Evolutionary conservation across 495 filamentous ascomycete species (phyloP).

Genomic region (Hypoxylon cercidicola): DNA sequence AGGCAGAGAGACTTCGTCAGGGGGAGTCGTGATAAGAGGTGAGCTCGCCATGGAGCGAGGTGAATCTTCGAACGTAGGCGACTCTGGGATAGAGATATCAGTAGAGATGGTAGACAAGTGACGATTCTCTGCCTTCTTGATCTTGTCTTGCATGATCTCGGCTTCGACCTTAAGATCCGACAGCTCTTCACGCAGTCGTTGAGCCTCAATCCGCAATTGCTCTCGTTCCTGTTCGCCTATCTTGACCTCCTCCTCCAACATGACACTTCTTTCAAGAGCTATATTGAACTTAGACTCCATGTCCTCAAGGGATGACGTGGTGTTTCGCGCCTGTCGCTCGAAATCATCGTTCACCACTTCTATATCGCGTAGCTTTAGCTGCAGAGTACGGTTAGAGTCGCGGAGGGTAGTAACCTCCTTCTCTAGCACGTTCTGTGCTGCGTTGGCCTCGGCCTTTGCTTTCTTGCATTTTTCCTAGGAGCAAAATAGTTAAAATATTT

Average conservation of each 20-base stretch:
- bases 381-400: slow-evolving; percentile 81
- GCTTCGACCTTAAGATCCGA: slow-evolving; percentile 93
- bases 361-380: slow-evolving; percentile 87
- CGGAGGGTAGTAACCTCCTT: slow-evolving; percentile 95
- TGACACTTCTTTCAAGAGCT: slow-evolving; percentile 87
- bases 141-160: slow-evolving; percentile 92
- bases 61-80: slow-evolving; percentile 68
- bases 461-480: slow-evolving; percentile 93
- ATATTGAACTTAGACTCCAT: slow-evolving; percentile 96
- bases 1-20: slow-evolving; percentile 68
- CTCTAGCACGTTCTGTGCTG: slow-evolving; percentile 85
- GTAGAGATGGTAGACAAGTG: slow-evolving; percentile 64
- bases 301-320: slow-evolving; percentile 93
- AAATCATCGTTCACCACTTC: slow-evolving; percentile 99
- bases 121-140: slow-evolving; percentile 69
- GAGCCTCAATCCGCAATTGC: slow-evolving; percentile 83
- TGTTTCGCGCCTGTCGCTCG: slow-evolving; percentile 93
- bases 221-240: slow-evolving; percentile 91
- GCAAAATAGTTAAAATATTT: slow-evolving; percentile 21
- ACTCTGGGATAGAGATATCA: slow-evolving; percentile 62
- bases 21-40: slow-evolving; percentile 76
- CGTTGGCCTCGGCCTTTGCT: slow-evolving; percentile 84
- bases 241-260: slow-evolving; percentile 95
- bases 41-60: slow-evolving; percentile 73
- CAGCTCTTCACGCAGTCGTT: slow-evolving; percentile 87